A percentile compares a stretch with the other conserved stretches of the same genome.
Conservation (phyloP, 176 grass and related monocot genomes). For the Poa annua region DNA sequence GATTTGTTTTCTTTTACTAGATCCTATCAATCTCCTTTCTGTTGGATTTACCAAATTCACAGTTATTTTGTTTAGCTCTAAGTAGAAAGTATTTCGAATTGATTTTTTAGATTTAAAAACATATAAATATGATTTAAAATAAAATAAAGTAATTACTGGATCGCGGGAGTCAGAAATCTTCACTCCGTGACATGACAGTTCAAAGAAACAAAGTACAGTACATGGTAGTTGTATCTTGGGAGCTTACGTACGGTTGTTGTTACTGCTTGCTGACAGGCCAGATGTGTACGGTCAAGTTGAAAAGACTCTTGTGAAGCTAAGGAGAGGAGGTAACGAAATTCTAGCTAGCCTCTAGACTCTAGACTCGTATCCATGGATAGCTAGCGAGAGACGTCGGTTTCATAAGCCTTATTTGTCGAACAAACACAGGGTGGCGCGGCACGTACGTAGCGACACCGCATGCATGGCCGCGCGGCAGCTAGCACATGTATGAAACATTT, state of each 20-base stretch:
- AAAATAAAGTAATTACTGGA: no score
- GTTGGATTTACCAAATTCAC: no score
- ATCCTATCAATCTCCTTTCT: no score
- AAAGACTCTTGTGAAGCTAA: neutral
- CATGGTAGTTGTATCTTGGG: neutral
- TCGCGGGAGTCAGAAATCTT: no score
- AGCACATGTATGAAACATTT: no score
- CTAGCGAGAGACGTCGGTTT: neutral
- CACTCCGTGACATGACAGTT: neutral
- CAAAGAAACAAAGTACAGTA: neutral
- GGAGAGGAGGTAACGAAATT: neutral
- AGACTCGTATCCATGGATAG: neutral
- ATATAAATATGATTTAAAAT: no score
- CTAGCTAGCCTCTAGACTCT: neutral
- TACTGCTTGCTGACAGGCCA: neutral
- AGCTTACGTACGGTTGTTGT: slow-evolving; percentile 9
- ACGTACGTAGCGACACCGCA: neutral
- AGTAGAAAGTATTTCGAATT: no score
- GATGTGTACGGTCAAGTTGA: neutral
- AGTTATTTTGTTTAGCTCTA: no score
- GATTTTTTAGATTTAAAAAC: no score
- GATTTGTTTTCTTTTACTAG: neutral
- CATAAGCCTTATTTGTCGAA: slow-evolving; percentile 20
- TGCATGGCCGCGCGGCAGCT: neutral
- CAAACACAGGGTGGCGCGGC: slow-evolving; percentile 16